phyloP scores from a whole-genome alignment of 1,284 basidiomycete genomes.

The Pseudozyma tsukubaensis region DNA sequence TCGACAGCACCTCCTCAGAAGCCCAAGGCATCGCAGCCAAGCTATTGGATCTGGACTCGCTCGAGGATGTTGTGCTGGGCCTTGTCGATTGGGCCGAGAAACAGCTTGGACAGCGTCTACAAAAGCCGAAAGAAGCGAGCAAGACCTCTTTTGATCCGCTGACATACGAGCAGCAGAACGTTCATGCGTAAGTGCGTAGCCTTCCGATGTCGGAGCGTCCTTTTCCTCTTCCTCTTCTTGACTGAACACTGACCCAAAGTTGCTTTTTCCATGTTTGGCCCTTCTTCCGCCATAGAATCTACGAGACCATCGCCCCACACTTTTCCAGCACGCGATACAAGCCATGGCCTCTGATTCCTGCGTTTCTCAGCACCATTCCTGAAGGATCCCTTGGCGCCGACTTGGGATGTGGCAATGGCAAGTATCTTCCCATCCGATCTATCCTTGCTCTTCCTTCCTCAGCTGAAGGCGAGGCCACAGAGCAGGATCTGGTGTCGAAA shows the following conservation, averaged over 20 bases:
- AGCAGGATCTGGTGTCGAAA: neutral
- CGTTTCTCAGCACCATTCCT: slow-evolving; percentile 81
- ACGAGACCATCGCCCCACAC: slow-evolving; percentile 89
- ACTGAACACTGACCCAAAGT: slow-evolving; percentile 9
- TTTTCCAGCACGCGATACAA: slow-evolving; percentile 95
- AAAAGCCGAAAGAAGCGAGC: slow-evolving; percentile 15
- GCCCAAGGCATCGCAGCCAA: slow-evolving; percentile 20
- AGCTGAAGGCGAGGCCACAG: neutral
- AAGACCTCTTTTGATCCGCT: slow-evolving; percentile 34
- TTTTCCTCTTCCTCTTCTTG: neutral
- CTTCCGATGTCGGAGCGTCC: neutral
- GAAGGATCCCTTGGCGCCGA: slow-evolving; percentile 88
- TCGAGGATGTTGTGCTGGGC: slow-evolving; percentile 30
- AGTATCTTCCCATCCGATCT: slow-evolving; percentile 77
- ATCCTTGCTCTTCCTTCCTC: slow-evolving; percentile 18
- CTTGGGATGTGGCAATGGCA: slow-evolving; percentile 96
- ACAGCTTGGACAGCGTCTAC: slow-evolving; percentile 17
- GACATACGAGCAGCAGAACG: slow-evolving; percentile 63
- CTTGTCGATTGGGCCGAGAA: slow-evolving; percentile 34
- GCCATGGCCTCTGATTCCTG: slow-evolving; percentile 93
- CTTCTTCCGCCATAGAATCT: slow-evolving; percentile 72
- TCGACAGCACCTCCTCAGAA: slow-evolving; percentile 26
- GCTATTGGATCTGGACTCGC: slow-evolving; percentile 26
- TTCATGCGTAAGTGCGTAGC: slow-evolving; percentile 64
- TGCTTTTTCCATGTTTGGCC: neutral